Conservation (phyloP, 805 yeast species). For the Ogataea minuta region DNA sequence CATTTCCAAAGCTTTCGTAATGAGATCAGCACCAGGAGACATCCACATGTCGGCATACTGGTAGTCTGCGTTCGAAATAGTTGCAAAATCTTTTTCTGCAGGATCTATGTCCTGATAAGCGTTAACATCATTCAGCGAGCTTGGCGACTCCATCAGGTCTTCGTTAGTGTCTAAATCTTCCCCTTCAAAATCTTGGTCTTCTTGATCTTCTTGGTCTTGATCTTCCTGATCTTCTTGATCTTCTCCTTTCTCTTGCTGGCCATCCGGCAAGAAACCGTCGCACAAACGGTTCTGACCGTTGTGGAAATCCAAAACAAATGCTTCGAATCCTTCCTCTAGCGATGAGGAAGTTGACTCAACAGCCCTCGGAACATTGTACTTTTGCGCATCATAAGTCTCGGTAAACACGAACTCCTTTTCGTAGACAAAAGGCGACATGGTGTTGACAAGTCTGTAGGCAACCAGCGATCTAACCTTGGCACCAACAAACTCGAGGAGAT, state of each 20-base stretch:
- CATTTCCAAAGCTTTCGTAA: neutral
- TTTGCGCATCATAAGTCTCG: neutral
- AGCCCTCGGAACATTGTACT: neutral
- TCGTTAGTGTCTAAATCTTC: neutral
- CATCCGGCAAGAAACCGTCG: neutral
- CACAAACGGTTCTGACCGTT: neutral
- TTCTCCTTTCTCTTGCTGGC: too few relatives aligned
- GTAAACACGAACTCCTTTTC: conserved; percentile 5
- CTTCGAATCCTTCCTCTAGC: neutral
- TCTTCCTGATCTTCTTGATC: too few relatives aligned
- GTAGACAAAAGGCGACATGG: conserved; percentile 2
- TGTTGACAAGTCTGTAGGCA: conserved; percentile 1
- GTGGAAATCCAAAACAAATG: neutral
- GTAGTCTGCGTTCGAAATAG: neutral
- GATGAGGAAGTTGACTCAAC: too few relatives aligned
- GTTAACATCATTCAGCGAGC: conserved; percentile 3
- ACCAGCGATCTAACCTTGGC: conserved; percentile 10
- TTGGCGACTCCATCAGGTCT: conserved; percentile 10
- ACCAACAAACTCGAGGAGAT: conserved; percentile 4
- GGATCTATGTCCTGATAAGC: conserved; percentile 4
- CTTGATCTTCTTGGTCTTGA: too few relatives aligned
- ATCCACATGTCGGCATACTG: conserved; percentile 3
- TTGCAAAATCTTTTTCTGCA: conserved; percentile 4
- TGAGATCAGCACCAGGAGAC: neutral
- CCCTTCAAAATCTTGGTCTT: neutral